Conservation (phyloP, 805 yeast species). For the Grigorovia transvaalensis region DNA sequence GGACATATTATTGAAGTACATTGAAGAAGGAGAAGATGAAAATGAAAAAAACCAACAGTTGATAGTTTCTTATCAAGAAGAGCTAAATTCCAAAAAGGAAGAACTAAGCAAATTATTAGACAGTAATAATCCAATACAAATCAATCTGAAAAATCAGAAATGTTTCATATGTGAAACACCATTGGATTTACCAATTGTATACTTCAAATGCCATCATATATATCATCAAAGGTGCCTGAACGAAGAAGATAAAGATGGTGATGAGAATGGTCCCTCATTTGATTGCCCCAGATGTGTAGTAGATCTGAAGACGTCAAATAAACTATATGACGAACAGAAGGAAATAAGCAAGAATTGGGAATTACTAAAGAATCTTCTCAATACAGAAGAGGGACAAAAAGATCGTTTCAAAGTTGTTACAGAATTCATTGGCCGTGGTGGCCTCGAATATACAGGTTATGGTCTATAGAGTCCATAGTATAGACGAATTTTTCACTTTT, state of each 20-base stretch:
- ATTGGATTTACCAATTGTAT: constrained; percentile 69
- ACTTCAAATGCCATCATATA: constrained; percentile 78
- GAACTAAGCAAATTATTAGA: constrained; percentile 41
- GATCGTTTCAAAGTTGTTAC: constrained; percentile 67
- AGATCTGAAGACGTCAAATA: constrained; percentile 57
- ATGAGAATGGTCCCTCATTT: constrained; percentile 13
- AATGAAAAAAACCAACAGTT: constrained; percentile 59
- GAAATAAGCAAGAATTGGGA: constrained; percentile 54
- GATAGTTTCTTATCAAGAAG: constrained; percentile 55
- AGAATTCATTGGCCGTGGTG: constrained; percentile 84
- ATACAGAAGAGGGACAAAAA: constrained; percentile 34
- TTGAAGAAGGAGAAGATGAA: constrained; percentile 50
- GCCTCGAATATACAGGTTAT: constrained; percentile 40
- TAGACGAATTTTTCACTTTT: too few relatives aligned
- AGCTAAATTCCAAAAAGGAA: constrained; percentile 44
- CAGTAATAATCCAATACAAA: constrained; percentile 32
- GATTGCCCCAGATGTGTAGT: constrained; percentile 70
- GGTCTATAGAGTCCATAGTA: constrained; percentile 2
- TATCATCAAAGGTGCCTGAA: constrained; percentile 73
- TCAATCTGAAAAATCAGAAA: constrained; percentile 41
- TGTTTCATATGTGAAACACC: constrained; percentile 58
- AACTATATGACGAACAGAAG: constrained; percentile 48
- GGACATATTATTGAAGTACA: constrained; percentile 51
- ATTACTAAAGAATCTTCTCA: constrained; percentile 47
- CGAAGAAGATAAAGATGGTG: constrained; percentile 30